Conservation (phyloP, 352 stramenopile species). For the Phytophthora crassamura region DNA sequence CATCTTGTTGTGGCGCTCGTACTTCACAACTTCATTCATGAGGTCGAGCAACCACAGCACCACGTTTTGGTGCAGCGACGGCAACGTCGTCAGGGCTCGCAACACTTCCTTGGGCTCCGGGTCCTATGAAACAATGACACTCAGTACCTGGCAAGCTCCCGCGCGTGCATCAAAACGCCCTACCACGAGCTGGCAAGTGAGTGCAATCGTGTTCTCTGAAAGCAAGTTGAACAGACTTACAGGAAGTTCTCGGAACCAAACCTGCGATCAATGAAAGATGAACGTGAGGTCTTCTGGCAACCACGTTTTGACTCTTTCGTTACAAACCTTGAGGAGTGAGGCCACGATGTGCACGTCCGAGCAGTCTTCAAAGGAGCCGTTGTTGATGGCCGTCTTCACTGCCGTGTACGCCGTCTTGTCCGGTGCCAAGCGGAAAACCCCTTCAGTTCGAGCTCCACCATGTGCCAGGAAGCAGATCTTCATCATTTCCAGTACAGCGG, state of each 20-base stretch:
- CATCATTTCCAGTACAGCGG: constrained; percentile 81
- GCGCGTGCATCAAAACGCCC: not conserved
- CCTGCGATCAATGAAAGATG: constrained; percentile 29
- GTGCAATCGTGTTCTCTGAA: constrained; percentile 66
- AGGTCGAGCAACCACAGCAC: constrained; percentile 83
- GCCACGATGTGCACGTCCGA: constrained; percentile 80
- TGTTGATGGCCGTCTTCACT: constrained; percentile 77
- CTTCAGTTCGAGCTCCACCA: constrained; percentile 55
- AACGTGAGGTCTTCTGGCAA: not conserved
- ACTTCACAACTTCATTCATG: constrained; percentile 59
- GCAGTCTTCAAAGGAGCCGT: constrained; percentile 64
- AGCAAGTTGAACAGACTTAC: constrained; percentile 74
- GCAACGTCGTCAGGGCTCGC: constrained; percentile 44
- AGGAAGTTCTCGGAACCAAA: constrained; percentile 86
- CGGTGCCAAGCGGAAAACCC: constrained; percentile 82
- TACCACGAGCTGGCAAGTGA: constrained; percentile 56
- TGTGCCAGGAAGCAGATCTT: constrained; percentile 61
- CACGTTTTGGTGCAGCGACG: constrained; percentile 45
- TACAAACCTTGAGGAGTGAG: constrained; percentile 84
- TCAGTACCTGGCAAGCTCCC: not conserved
- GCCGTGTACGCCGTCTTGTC: constrained; percentile 62
- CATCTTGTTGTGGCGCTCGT: constrained; percentile 83
- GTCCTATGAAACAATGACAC: constrained; percentile 35
- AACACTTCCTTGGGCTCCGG: constrained; percentile 38
- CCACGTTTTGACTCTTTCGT: not conserved